Evolutionary conservation across 352 stramenopile genomes (phyloP).

Genomic region (Pythium dissotocum): DNA sequence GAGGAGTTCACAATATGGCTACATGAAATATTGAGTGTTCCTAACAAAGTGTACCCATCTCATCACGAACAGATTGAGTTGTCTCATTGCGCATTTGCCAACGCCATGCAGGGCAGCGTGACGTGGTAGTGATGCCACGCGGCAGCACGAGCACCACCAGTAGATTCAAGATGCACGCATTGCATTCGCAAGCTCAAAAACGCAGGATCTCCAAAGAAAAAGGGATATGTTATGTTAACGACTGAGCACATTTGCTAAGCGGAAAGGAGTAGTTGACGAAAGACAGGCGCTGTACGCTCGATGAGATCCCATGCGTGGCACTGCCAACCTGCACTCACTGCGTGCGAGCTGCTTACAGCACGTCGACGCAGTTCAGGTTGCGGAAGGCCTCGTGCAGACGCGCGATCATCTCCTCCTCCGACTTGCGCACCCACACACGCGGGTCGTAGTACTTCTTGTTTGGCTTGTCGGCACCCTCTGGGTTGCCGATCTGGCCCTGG

Average conservation of each 20-base stretch:
- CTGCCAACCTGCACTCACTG: neutral
- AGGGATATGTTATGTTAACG: conserved; percentile 3
- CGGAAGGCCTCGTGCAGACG: conserved; percentile 91
- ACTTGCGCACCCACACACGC: conserved; percentile 96
- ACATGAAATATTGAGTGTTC: neutral
- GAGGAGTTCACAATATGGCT: too few species aligned
- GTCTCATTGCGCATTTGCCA: neutral
- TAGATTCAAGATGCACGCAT: neutral
- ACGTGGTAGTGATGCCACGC: neutral
- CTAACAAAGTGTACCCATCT: conserved; percentile 2
- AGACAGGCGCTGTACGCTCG: neutral
- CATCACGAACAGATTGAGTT: neutral
- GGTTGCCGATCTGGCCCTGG: conserved; percentile 98
- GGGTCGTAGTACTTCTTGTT: conserved; percentile 99
- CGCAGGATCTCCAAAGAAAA: neutral
- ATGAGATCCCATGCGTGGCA: neutral
- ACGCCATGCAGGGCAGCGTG: too few species aligned
- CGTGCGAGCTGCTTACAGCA: conserved; percentile 44
- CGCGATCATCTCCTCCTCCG: conserved; percentile 94
- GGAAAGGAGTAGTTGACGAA: neutral
- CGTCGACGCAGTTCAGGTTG: conserved; percentile 86
- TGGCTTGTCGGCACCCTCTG: conserved; percentile 94
- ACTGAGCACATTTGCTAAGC: conserved; percentile 1
- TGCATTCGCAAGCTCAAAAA: neutral
- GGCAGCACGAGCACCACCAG: neutral